Conservation (phyloP, 2,329 filamentous ascomycete genomes). For the Samsoniella hepiali region DNA sequence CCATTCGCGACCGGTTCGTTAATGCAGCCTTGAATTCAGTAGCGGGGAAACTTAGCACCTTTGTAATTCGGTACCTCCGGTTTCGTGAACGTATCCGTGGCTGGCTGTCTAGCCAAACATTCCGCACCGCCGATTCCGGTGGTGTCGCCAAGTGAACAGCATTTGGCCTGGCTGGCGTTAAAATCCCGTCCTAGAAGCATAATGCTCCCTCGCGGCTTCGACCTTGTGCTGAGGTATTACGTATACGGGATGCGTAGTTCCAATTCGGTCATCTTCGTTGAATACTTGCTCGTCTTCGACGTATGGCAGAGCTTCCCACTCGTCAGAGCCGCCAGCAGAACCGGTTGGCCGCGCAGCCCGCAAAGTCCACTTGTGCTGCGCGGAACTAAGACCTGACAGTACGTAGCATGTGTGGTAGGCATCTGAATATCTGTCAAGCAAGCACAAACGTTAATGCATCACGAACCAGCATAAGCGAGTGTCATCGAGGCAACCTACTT, state of each 20-base stretch:
- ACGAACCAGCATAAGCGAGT: slow-evolving; percentile 18
- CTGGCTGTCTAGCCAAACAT: background rate
- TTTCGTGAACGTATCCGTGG: background rate
- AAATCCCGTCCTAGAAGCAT: slow-evolving; percentile 56
- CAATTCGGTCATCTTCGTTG: slow-evolving; percentile 67
- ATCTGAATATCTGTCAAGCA: slow-evolving; percentile 62
- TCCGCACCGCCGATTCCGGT: background rate
- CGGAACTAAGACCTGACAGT: slow-evolving; percentile 77
- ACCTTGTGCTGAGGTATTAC: slow-evolving; percentile 72
- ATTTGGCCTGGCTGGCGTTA: slow-evolving; percentile 32
- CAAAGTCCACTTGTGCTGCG: slow-evolving; percentile 66
- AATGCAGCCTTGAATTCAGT: slow-evolving; percentile 2
- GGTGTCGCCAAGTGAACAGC: background rate
- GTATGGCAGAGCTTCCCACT: slow-evolving; percentile 48
- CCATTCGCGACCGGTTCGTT: slow-evolving; percentile 3
- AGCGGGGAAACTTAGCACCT: background rate
- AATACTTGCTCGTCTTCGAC: slow-evolving; percentile 60
- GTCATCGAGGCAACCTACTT: slow-evolving; percentile 56
- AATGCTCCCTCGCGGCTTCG: slow-evolving; percentile 63
- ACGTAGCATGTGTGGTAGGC: slow-evolving; percentile 94
- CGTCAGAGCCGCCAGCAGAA: slow-evolving; percentile 35
- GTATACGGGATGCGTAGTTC: slow-evolving; percentile 77
- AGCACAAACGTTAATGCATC: slow-evolving; percentile 10
- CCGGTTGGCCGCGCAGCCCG: slow-evolving; percentile 32
- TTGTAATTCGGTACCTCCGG: background rate